These are phyloP conservation scores for Suhomyces sp. DNA, from an alignment of 805 yeast species.

Conservation along the genomic window DNA sequence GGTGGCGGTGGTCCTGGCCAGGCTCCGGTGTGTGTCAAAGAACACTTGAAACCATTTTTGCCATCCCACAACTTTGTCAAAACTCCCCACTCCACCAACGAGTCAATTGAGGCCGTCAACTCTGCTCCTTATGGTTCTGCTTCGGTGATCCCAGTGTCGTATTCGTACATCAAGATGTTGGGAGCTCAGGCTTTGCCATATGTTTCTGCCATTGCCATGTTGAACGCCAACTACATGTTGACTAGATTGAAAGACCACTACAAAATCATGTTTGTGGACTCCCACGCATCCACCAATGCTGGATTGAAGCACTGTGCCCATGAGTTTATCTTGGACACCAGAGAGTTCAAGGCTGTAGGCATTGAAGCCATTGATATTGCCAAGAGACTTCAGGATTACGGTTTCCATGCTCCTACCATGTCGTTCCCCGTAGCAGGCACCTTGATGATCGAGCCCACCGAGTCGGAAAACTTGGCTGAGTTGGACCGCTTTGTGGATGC, in stretches of 20 bases:
- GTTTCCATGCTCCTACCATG: slow-evolving; percentile 98
- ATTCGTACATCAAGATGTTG: slow-evolving; percentile 92
- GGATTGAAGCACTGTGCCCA: slow-evolving; percentile 84
- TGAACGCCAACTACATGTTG: slow-evolving; percentile 96
- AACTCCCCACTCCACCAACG: slow-evolving; percentile 47
- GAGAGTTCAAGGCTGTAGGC: slow-evolving; percentile 76
- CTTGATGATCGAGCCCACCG: slow-evolving; percentile 97
- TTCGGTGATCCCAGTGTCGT: slow-evolving; percentile 86
- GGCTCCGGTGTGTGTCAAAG: slow-evolving; percentile 93
- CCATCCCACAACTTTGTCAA: slow-evolving; percentile 70
- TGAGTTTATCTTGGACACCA: slow-evolving; percentile 89
- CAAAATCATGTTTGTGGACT: slow-evolving; percentile 70
- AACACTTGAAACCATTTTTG: slow-evolving; percentile 73
- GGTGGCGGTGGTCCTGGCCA: slow-evolving; percentile 99
- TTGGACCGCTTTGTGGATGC: slow-evolving; percentile 88
- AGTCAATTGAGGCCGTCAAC: slow-evolving; percentile 70
- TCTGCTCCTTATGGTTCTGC: slow-evolving; percentile 98
- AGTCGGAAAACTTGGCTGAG: slow-evolving; percentile 85
- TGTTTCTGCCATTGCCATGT: slow-evolving; percentile 85
- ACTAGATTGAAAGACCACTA: slow-evolving; percentile 66
- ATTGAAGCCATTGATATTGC: slow-evolving; percentile 96
- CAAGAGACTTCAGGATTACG: slow-evolving; percentile 94
- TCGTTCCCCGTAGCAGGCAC: slow-evolving; percentile 99
- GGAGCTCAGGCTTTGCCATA: slow-evolving; percentile 82
- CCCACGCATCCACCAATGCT: slow-evolving; percentile 35